Conservation (phyloP, 2,329 filamentous ascomycete species). For the Neonectria neomacrospora region DNA sequence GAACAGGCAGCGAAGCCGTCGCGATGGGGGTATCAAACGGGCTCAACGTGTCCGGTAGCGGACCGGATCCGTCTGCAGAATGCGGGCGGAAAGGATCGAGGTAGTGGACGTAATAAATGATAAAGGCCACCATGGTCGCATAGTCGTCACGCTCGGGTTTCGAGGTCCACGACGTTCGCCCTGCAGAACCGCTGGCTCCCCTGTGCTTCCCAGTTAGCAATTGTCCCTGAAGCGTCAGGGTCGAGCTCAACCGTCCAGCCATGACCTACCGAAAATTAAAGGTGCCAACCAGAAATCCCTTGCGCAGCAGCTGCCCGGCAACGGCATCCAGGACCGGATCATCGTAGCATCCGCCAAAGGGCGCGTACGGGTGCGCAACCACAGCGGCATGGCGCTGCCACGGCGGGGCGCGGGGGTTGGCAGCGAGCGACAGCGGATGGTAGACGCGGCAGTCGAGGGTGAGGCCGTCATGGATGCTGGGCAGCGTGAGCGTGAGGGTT, state of each 20-base stretch:
- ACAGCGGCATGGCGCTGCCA: constrained; percentile 68
- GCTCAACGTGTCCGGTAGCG: not conserved
- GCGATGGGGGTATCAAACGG: constrained; percentile 5
- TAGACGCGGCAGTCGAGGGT: constrained; percentile 86
- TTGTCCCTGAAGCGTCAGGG: not conserved
- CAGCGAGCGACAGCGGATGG: constrained; percentile 66
- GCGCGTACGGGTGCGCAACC: constrained; percentile 90
- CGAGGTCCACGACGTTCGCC: constrained; percentile 87
- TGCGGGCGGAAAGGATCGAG: constrained; percentile 57
- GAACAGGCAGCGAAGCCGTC: constrained; percentile 7
- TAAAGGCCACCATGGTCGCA: constrained; percentile 81
- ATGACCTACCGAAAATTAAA: constrained; percentile 86
- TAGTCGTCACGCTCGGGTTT: constrained; percentile 86
- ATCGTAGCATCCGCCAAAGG: constrained; percentile 86
- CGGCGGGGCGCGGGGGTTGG: constrained; percentile 45
- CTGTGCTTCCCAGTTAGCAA: constrained; percentile 56
- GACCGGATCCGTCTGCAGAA: constrained; percentile 18
- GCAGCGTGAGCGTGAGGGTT: constrained; percentile 77
- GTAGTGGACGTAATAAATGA: constrained; percentile 76
- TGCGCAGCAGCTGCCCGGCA: constrained; percentile 71
- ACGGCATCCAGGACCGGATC: constrained; percentile 80
- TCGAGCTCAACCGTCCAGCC: constrained; percentile 1
- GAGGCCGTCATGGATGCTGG: constrained; percentile 83
- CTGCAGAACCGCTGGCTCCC: constrained; percentile 79
- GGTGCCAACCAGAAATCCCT: constrained; percentile 81